Percentiles rank a stretch among this genome's conserved stretches.
These are phyloP conservation scores for Phaeomoniella chlamydospora DNA, from an alignment of 2,329 filamentous ascomycete genomes.

Conservation along the genomic window DNA sequence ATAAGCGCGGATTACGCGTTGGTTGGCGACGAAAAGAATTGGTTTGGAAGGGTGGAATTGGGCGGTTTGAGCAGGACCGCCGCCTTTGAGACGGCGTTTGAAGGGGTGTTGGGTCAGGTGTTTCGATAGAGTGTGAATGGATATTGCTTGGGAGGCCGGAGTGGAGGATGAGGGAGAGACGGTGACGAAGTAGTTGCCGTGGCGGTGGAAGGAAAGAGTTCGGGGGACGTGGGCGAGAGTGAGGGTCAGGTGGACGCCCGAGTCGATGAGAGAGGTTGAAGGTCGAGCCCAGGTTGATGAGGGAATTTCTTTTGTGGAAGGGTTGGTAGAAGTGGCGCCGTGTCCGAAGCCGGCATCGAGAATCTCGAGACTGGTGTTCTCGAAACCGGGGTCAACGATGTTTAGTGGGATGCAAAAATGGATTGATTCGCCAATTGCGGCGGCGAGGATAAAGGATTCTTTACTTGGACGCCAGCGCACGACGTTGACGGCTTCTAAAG, in stretches of 20 bases:
- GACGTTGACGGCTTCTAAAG: conserved; percentile 64
- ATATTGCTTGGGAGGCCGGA: conserved; percentile 49
- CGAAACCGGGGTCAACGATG: conserved; percentile 47
- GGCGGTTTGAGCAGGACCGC: conserved; percentile 69
- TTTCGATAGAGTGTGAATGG: conserved; percentile 89
- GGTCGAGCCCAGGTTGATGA: conserved; percentile 62
- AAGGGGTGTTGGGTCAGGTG: conserved; percentile 93
- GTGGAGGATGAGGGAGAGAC: conserved; percentile 56
- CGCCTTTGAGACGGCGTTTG: conserved; percentile 52
- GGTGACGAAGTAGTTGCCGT: conserved; percentile 85
- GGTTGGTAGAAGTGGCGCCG: conserved; percentile 48
- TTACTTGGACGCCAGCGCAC: conserved; percentile 81
- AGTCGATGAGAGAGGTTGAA: conserved; percentile 54
- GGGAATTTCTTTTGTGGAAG: conserved; percentile 56
- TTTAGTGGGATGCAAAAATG: conserved; percentile 69
- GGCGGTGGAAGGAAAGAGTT: conserved; percentile 82
- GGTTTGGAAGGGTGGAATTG: conserved; percentile 91
- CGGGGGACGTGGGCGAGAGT: conserved; percentile 72
- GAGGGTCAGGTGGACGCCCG: conserved; percentile 62
- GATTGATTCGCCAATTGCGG: conserved; percentile 69
- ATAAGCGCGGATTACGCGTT: conserved; percentile 84
- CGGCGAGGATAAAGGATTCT: conserved; percentile 68
- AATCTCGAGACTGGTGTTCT: conserved; percentile 59
- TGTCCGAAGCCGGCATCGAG: conserved; percentile 89
- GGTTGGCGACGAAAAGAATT: conserved; percentile 90